Evolutionary conservation across 805 yeast genomes (phyloP).

Genomic region (Cyberlindnera mrakii): DNA sequence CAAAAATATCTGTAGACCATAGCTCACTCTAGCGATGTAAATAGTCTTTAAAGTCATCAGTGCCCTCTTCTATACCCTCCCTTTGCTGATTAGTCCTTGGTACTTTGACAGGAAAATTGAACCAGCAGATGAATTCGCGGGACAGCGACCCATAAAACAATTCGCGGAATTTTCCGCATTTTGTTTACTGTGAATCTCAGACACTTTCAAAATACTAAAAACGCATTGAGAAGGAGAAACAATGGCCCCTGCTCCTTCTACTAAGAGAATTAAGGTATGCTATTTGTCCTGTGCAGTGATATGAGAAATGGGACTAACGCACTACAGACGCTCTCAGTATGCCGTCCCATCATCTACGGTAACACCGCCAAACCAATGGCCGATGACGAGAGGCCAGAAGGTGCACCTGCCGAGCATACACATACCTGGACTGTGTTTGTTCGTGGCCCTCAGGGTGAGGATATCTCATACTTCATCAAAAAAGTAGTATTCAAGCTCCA

Average conservation of each 20-base stretch:
- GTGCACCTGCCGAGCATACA: constrained; percentile 84
- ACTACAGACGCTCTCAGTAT: constrained; percentile 50
- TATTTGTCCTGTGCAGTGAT: too few relatives aligned
- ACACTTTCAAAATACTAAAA: too few relatives aligned
- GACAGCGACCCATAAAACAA: too few relatives aligned
- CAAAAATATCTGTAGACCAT: too few relatives aligned
- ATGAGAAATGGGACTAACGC: background rate
- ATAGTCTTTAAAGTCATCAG: constrained; percentile 49
- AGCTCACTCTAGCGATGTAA: constrained; percentile 52
- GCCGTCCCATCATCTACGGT: constrained; percentile 79
- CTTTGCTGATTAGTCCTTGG: too few relatives aligned
- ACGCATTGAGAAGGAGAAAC: too few relatives aligned
- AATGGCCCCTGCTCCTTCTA: constrained; percentile 8
- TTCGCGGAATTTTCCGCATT: too few relatives aligned
- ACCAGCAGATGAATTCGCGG: too few relatives aligned
- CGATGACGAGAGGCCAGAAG: constrained; percentile 43
- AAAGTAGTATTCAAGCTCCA: constrained; percentile 92
- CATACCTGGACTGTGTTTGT: constrained; percentile 95
- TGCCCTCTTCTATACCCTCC: too few relatives aligned
- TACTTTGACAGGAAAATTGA: too few relatives aligned
- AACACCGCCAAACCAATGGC: constrained; percentile 69
- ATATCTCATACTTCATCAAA: constrained; percentile 73
- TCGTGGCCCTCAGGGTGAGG: constrained; percentile 72
- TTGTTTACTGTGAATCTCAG: too few relatives aligned
- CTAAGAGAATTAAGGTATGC: constrained; percentile 13